Evolutionary conservation across 2,329 filamentous ascomycete species (phyloP), one percentile per base, ranked within the genome.

Genomic region (Ascomycota sp.): DNA sequence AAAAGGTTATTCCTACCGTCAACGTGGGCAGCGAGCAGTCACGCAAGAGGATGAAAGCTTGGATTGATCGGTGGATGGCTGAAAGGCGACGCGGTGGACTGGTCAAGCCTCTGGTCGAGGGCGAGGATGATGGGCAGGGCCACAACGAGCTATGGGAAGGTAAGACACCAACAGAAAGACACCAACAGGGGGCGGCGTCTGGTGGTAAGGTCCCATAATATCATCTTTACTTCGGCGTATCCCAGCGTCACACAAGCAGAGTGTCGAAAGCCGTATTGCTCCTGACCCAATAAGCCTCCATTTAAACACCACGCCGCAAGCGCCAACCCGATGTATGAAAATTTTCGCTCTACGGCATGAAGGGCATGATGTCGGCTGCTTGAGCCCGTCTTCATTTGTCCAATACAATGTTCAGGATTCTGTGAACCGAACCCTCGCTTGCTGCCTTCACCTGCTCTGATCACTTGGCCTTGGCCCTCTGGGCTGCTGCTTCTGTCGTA

Each of bases 1-100:
- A 86, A 38, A 80, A 75, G 52, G 69, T 98, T 6, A 76, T 98
- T 11, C 89, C 89, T 0, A 98, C 89, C 0, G 89, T 98, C 4
- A 95, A 98, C 33, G 65, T 75, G 1, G 69, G 69, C 2, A 72
- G 62, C 42, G 69, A 71, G 34, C 49, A 54, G 31, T 57, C 60
- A 3, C 51, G 70, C 29, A 59, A 56, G 38, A 57, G 65, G 35
- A 75, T 75, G 70, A 74, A 68, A 52, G 56, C 44, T 3, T 77
- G 72, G 72, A 60, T 63, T 12, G 71, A 76, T 39, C 55, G 64
- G 28, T 76, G 71, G 71, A 43, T 68, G 36, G 48, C 54, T 0
- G 70, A 75, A 48, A 50, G 70, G 44, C 54, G 63, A 35, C 59
- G 56, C 38, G 65, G 64, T 6, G 70, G 71, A 0, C 33, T 67